These are phyloP conservation scores for Penstemon davidsonii DNA, from an alignment of 257 asterid genomes.

Conservation along the genomic window DNA sequence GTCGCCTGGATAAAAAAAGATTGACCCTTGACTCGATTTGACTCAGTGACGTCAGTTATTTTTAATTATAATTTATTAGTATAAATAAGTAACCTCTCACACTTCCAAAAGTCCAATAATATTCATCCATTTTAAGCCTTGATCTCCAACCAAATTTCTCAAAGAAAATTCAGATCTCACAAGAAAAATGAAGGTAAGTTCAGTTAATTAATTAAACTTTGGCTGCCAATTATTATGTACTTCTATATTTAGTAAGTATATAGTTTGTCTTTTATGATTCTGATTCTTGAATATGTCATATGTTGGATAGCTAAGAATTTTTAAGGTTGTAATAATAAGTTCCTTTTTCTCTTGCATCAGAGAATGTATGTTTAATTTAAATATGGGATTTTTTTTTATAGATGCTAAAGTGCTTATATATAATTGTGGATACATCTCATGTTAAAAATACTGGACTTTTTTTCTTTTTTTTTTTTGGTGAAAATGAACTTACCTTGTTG, in stretches of 20 bases:
- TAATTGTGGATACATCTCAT: not conserved
- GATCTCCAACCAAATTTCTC: not conserved
- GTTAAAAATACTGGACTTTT: too few species aligned
- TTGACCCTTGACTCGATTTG: conserved; percentile 28
- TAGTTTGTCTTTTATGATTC: not conserved
- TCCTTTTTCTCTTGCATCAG: too few species aligned
- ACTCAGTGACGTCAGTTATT: conserved; percentile 20
- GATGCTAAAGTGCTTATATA: too few species aligned
- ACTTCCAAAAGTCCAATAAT: not conserved
- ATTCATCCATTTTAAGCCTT: not conserved
- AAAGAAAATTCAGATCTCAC: conserved; percentile 5
- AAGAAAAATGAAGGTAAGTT: conserved; percentile 30
- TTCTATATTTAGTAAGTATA: too few species aligned
- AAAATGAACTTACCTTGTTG: too few species aligned
- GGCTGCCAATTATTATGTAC: not conserved
- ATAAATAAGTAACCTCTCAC: conserved; percentile 11
- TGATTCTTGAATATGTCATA: conserved; percentile 15
- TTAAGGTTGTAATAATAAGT: conserved; percentile 5
- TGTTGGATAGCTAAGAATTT: not conserved
- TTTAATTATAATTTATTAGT: not conserved
- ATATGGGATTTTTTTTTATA: too few species aligned
- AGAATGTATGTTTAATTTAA: too few species aligned
- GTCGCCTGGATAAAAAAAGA: not conserved
- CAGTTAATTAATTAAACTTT: not conserved
- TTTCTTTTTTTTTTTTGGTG: too few species aligned